Base-by-base conservation (phyloP, 2,329 filamentous ascomycete genomes). In the Beauveria brongniartii region DNA sequence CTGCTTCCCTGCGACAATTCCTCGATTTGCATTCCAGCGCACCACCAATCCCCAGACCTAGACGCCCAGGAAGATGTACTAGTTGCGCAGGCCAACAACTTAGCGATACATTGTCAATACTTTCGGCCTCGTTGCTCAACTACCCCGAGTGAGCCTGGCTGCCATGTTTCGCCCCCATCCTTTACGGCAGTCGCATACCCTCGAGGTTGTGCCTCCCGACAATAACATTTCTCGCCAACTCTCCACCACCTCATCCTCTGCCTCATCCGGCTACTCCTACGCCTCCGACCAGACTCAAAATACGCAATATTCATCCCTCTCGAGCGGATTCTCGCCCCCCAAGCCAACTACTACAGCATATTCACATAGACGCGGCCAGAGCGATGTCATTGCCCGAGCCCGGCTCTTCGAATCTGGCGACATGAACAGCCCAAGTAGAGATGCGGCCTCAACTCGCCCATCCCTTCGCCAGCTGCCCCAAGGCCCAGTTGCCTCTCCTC, bases 401-500 rank as follows among this genome's bases (percentile, higher is more conserved):
- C 71, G 80, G 66, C 74, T 78, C 63, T 75, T 81, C 66, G 74
- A 76, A 69, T 55, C 69, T 47, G 73, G 70, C 70, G 78, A 73
- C 72, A 80, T 70, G 75, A 78, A 70, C 63, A 65, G 69, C 64
- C 67, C 74, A 58, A 74, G 77, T 66, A 74, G 73, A 62, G 72
- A 74, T 63, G 79, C 84, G n/a, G 84, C 83, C 66, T 87, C 82
- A 66, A 82, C 89, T 63, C 87, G 91, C 58, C 88, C 90, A 69
- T 92, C 90, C 24, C 78, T 96, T 63, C 85, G 91, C 54, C 89
- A 89, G 26, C 79, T 92, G 7, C 84, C 87, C 3, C 88, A 90
- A 69, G 78, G 83, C 1, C 87, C 89, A 3, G 82, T 78, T 18
- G 67, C 70, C 22, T 67, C 77, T 7, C 72, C 75, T 18, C 69